Evolutionary conservation across 768 basidiomycete genomes (phyloP).

Genomic region (Cytidiella melzeri): DNA sequence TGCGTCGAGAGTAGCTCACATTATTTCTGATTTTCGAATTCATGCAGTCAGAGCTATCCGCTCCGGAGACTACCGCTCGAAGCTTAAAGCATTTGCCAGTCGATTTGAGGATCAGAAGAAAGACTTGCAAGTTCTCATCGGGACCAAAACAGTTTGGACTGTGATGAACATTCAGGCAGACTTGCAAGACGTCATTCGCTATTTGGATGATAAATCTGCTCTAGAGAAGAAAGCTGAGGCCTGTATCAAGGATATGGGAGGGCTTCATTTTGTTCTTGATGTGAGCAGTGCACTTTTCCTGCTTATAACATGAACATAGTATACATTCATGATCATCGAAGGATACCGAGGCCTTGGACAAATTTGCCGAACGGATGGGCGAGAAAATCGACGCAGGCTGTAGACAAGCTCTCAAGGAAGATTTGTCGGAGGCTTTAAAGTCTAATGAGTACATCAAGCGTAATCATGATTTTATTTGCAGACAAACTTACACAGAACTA

Average conservation of each 20-base stretch:
- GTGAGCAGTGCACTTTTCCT: neutral
- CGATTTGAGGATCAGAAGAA: conserved; percentile 16
- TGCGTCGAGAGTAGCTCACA: neutral
- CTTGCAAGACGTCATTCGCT: neutral
- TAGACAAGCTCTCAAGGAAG: neutral
- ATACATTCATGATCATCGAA: neutral
- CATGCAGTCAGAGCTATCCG: conserved; percentile 13
- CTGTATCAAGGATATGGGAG: conserved; percentile 3
- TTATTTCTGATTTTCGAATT: neutral
- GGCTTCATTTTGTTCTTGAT: conserved; percentile 3
- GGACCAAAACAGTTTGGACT: conserved; percentile 9
- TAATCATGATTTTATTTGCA: neutral
- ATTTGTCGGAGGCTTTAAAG: conserved; percentile 2
- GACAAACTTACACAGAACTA: neutral
- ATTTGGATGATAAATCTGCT: neutral
- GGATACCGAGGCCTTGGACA: conserved; percentile 3
- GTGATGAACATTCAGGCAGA: conserved; percentile 8
- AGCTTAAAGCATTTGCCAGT: conserved; percentile 13
- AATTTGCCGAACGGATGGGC: neutral
- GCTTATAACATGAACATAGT: neutral
- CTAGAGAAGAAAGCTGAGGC: conserved; percentile 2
- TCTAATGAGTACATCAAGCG: conserved; percentile 2
- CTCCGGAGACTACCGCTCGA: conserved; percentile 16
- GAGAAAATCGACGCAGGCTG: conserved; percentile 4
- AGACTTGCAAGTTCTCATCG: conserved; percentile 15